phyloP scores from a whole-genome alignment of 2,329 filamentous ascomycete genomes.

The Trichoderma citrinoviride region DNA sequence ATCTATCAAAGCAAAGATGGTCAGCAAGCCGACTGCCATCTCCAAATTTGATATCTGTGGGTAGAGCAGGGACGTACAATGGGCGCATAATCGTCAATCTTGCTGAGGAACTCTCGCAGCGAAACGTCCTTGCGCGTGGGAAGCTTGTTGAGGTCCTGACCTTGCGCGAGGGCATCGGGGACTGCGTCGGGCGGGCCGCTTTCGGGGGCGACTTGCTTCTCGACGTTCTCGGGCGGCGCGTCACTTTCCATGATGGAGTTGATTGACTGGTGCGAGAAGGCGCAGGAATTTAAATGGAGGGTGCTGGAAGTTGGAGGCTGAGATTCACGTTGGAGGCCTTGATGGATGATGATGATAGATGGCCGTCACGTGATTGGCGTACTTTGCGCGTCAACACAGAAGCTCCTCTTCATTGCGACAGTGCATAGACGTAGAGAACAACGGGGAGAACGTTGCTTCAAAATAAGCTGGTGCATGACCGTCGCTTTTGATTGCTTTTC shows the following conservation, averaged over 20 bases:
- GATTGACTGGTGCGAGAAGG: background rate
- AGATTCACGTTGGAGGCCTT: background rate
- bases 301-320: background rate
- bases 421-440: too few species aligned
- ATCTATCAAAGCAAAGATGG: slow-evolving; percentile 56
- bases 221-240: slow-evolving; percentile 33
- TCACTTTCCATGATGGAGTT: slow-evolving; percentile 36
- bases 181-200: slow-evolving; percentile 31
- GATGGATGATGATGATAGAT: background rate
- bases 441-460: too few species aligned
- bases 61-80: slow-evolving; percentile 66
- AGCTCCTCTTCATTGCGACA: background rate
- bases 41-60: background rate
- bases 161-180: slow-evolving; percentile 45
- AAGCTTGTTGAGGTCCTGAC: slow-evolving; percentile 57
- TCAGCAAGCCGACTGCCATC: background rate
- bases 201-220: slow-evolving; percentile 31
- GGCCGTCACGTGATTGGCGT: slow-evolving; percentile 2
- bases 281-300: background rate
- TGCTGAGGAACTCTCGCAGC: slow-evolving; percentile 84
- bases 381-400: background rate
- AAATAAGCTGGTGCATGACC: too few species aligned
- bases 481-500: too few species aligned
- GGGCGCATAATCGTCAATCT: slow-evolving; percentile 98
- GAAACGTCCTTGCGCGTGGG: slow-evolving; percentile 88